A percentile compares a stretch with the other conserved stretches of the same genome.
phyloP scores from a whole-genome alignment of 768 basidiomycete genomes.

The Amyloporia xantha region DNA sequence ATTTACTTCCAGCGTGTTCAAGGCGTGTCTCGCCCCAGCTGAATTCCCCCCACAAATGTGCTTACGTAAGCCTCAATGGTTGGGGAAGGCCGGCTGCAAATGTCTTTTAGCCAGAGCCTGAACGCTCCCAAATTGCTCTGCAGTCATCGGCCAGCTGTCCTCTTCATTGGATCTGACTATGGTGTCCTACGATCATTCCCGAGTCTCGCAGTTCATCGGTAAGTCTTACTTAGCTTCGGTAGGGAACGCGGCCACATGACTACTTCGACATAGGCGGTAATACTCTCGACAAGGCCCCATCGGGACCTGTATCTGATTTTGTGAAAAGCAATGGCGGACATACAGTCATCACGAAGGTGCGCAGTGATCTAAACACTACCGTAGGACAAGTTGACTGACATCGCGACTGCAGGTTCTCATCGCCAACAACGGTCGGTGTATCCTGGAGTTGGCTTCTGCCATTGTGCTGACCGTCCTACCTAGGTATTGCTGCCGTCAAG shows the following conservation, averaged over 20 bases:
- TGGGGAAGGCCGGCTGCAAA: constrained; percentile 6
- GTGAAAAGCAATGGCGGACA: constrained; percentile 90
- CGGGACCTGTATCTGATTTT: constrained; percentile 81
- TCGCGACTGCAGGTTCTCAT: constrained; percentile 75
- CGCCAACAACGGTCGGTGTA: constrained; percentile 83
- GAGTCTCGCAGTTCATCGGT: constrained; percentile 63
- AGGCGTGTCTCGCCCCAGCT: not conserved
- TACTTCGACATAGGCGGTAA: constrained; percentile 67
- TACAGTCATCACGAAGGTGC: constrained; percentile 96
- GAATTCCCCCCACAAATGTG: constrained; percentile 26
- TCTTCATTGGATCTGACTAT: constrained; percentile 20
- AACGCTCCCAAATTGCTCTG: not conserved
- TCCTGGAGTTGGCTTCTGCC: not conserved
- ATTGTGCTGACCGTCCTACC: not conserved
- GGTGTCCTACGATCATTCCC: constrained; percentile 46
- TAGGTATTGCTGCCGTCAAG: constrained; percentile 97
- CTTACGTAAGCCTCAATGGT: constrained; percentile 7
- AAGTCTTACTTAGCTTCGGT: constrained; percentile 13
- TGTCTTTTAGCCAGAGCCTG: not conserved
- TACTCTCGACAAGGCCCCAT: constrained; percentile 76
- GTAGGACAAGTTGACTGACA: too few species aligned
- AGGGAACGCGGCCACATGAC: constrained; percentile 13
- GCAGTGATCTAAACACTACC: too few species aligned
- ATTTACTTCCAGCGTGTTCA: too few species aligned
- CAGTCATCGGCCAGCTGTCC: not conserved